A percentile compares a stretch with the other conserved stretches of the same genome.
phyloP scores from a whole-genome alignment of 306 rosid genomes.

The Inga laurina region DNA sequence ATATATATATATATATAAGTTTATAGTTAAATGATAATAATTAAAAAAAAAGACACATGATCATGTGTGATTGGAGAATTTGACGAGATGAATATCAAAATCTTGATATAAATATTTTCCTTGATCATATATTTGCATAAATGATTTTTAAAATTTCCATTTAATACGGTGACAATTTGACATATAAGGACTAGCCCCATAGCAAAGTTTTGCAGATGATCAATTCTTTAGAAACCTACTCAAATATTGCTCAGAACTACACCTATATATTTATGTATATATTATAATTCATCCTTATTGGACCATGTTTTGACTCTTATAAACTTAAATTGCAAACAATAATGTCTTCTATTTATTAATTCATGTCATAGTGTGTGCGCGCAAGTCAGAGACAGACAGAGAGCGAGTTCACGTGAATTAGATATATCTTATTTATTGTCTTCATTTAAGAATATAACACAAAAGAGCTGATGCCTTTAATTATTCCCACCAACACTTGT shows the following conservation, averaged over 20 bases:
- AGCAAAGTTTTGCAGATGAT: not conserved
- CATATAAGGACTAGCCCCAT: not conserved
- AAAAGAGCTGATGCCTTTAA: slow-evolving; percentile 16
- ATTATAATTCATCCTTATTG: not conserved
- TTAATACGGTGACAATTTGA: not conserved
- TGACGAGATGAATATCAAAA: no score
- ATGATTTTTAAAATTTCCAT: not conserved
- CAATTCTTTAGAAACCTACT: not conserved
- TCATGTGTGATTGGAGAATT: no score
- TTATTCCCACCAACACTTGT: slow-evolving; percentile 6
- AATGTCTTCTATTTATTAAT: slow-evolving; percentile 5
- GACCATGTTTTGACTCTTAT: not conserved
- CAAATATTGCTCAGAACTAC: not conserved
- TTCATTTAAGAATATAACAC: slow-evolving; percentile 17
- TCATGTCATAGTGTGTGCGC: not conserved
- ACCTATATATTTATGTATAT: no score
- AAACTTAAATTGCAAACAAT: not conserved
- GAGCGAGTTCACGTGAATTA: slow-evolving; percentile 30
- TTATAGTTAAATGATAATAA: no score
- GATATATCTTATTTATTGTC: slow-evolving; percentile 20
- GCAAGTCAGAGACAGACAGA: slow-evolving; percentile 2
- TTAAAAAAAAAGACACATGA: no score
- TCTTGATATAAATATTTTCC: no score
- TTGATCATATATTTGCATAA: not conserved
- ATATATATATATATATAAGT: no score